Evolutionary conservation across 495 filamentous ascomycete genomes (phyloP), one percentile per base, ranked within the genome.

Genomic region (Rhizodiscina lignyota): DNA sequence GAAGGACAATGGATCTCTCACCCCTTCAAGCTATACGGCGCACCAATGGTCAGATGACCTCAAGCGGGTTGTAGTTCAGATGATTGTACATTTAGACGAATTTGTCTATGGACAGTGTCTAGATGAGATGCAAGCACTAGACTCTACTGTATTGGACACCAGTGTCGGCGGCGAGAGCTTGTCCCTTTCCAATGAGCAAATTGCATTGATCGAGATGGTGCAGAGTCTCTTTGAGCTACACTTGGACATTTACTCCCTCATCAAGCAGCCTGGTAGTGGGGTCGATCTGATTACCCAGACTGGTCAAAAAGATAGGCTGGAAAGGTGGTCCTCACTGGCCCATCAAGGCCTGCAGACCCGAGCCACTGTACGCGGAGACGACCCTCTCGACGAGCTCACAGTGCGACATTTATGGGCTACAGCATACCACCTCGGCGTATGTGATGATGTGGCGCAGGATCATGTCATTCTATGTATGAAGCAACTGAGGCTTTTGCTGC

Each of bases 221-320:
- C 71, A 94, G 45, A 74, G 76, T 35, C 60, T 91, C 1, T 86
- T 84, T 40, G 89, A 99, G 52, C 61, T 99, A 5, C 83, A 94
- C 46, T 62, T 97, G 1, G 87, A 94, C 37, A 63, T 85, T 5
- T 92, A 80, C 45, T 73, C 78, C 23, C 62, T 72, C 12, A 77
- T 83, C 37, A 87, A 77, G 13, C 75, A 77, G 40, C 74, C 81
- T 0, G 76, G 66, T 50, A 84, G 72, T 39, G 70, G 74, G 11
- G 70, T 80, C 16, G 72, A 77, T 32, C 50, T 59, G 27, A 59
- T 45, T 12, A 76, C 69, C 22, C 61, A 72, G 34, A 39, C 66
- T 26, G 49, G 68, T 22, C 79, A 83, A 40, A 69, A 70, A 38
- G 76, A 80, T 37, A 68, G 79, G 16, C 52, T 93, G 13, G 64